Conservation (phyloP, 2,329 filamentous ascomycete genomes). For the Didymella segeticola region DNA sequence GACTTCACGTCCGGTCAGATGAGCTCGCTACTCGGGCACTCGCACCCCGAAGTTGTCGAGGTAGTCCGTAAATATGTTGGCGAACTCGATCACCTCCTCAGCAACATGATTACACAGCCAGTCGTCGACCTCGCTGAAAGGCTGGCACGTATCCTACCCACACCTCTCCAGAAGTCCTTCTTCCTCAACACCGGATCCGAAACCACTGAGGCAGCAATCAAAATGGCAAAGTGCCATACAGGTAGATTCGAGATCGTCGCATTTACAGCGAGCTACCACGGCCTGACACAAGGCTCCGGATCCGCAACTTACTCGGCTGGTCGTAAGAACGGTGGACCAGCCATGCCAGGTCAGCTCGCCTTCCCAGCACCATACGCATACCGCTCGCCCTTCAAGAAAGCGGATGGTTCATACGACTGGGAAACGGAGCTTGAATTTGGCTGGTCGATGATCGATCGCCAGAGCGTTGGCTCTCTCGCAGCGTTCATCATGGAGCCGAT, state of each 20-base stretch:
- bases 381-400: conserved; percentile 65
- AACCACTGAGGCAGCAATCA: conserved; percentile 65
- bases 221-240: conserved; percentile 68
- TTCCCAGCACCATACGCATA: conserved; percentile 68
- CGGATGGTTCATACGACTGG: conserved; percentile 71
- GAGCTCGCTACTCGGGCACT: conserved; percentile 39
- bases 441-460: conserved; percentile 66
- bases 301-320: conserved; percentile 62
- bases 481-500: conserved; percentile 70
- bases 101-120: conserved; percentile 46
- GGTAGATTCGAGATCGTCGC: conserved; percentile 71
- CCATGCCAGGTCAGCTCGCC: conserved; percentile 62
- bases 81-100: conserved; percentile 45
- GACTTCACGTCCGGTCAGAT: conserved; percentile 29
- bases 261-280: conserved; percentile 66
- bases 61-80: conserved; percentile 36
- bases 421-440: conserved; percentile 68
- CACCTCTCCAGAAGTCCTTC: conserved; percentile 42
- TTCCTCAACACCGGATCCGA: conserved; percentile 47
- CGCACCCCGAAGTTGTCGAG: conserved; percentile 43
- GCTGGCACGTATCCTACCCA: conserved; percentile 33
- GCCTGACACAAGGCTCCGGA: conserved; percentile 60
- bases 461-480: conserved; percentile 66
- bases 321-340: conserved; percentile 55
- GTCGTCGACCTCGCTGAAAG: conserved; percentile 42